Percentiles rank a stretch among this genome's conserved stretches.
Evolutionary conservation across 108 stramenopile genomes (phyloP).

Genomic region (Nitzschia sp.): DNA sequence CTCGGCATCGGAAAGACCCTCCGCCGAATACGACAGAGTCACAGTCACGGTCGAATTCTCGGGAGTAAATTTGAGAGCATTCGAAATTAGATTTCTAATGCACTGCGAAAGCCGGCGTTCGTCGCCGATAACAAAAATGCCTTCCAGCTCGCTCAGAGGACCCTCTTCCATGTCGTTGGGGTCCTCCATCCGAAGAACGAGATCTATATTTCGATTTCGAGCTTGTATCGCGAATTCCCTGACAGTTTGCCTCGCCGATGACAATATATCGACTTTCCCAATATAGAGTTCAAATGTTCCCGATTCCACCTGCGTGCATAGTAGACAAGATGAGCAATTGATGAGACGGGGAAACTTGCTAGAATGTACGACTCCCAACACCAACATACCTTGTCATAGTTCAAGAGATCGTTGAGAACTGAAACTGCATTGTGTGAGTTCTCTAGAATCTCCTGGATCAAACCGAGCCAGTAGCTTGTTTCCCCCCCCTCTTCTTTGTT

Average conservation of each 20-base stretch:
- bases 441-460: slow-evolving; percentile 24
- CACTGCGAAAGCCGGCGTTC: slow-evolving; percentile 39
- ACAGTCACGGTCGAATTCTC: slow-evolving; percentile 14
- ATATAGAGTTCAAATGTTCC: slow-evolving; percentile 30
- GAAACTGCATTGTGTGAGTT: slow-evolving; percentile 31
- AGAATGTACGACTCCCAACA: no score
- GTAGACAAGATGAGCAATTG: no score
- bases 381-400: slow-evolving; percentile 59
- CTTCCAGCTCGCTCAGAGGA: not conserved
- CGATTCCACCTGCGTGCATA: no score
- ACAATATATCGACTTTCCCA: slow-evolving; percentile 21
- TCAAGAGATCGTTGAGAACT: slow-evolving; percentile 40
- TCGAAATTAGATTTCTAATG: slow-evolving; percentile 57
- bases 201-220: slow-evolving; percentile 6
- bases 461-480: slow-evolving; percentile 1
- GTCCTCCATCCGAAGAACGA: slow-evolving; percentile 4
- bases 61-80: slow-evolving; percentile 63
- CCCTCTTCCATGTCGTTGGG: not conserved
- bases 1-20: slow-evolving; percentile 3
- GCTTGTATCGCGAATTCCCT: slow-evolving; percentile 32
- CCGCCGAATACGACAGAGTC: not conserved
- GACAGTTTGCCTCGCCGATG: slow-evolving; percentile 15
- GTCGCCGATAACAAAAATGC: slow-evolving; percentile 45
- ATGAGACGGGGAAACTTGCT: no score
- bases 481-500: not conserved